Conservation (phyloP, 192 early-diverging fungal genomes). For the Irineochytrium annulatum region DNA sequence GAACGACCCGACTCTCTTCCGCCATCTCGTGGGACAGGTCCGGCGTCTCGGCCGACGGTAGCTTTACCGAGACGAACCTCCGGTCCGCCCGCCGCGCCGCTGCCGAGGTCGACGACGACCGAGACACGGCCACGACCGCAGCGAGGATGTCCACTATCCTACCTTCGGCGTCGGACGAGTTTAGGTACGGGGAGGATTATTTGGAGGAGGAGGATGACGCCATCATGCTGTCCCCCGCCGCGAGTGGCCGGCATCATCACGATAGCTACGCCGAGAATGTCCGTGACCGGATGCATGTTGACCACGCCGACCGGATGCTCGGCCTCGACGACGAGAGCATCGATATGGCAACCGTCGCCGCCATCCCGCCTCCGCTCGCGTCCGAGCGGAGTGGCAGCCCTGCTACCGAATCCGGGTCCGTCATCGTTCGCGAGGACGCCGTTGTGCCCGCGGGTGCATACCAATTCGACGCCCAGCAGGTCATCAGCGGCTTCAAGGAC, state of each 20-base stretch:
- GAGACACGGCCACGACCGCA: not conserved
- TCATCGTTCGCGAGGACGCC: not conserved
- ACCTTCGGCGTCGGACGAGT: not conserved
- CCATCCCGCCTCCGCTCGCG: not conserved
- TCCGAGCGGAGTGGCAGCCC: not conserved
- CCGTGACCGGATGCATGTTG: not conserved
- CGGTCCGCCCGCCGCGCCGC: not conserved
- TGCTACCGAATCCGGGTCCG: not conserved
- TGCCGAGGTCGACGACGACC: not conserved
- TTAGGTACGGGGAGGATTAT: too few species aligned
- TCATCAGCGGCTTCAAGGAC: not conserved
- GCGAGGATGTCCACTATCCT: too few species aligned
- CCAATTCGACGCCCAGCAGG: not conserved
- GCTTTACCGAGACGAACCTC: not conserved
- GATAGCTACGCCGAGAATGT: too few species aligned
- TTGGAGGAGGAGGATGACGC: not conserved
- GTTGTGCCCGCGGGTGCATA: not conserved
- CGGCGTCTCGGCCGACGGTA: not conserved
- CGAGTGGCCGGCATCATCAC: too few species aligned
- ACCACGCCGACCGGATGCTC: conserved; percentile 1
- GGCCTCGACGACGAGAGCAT: not conserved
- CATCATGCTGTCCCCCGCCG: not conserved
- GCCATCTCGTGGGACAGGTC: not conserved
- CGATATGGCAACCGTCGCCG: not conserved
- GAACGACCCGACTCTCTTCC: too few species aligned